These are phyloP conservation scores for Waitea zeae DNA, from an alignment of 1,284 basidiomycete species.

Conservation along the genomic window DNA sequence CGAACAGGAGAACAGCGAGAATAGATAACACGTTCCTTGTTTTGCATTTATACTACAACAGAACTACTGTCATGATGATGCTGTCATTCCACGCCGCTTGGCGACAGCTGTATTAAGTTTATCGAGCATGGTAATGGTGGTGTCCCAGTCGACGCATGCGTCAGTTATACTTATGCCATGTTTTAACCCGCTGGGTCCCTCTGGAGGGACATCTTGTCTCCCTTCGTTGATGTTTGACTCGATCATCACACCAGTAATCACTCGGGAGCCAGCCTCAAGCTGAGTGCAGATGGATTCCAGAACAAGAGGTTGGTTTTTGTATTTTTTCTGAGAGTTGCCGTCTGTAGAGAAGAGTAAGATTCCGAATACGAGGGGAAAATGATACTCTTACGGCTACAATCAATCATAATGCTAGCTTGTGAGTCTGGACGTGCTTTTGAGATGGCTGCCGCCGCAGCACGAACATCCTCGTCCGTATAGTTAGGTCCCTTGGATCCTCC, in stretches of 20 bases:
- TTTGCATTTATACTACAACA: too few relatives aligned
- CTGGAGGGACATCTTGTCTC: conserved; percentile 64
- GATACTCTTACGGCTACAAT: conserved; percentile 51
- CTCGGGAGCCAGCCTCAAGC: conserved; percentile 56
- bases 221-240: conserved; percentile 87
- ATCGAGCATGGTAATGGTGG: conserved; percentile 65
- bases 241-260: conserved; percentile 93
- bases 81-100: conserved; percentile 27
- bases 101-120: conserved; percentile 44
- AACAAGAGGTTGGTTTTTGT: conserved; percentile 80
- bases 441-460: conserved; percentile 52
- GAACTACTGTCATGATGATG: too few relatives aligned
- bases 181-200: conserved; percentile 49
- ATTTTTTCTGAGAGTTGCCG: conserved; percentile 87
- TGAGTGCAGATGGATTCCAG: conserved; percentile 65
- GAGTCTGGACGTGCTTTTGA: conserved; percentile 45
- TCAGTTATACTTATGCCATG: conserved; percentile 85
- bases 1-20: neutral
- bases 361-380: conserved; percentile 1
- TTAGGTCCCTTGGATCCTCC: conserved; percentile 85
- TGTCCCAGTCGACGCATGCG: conserved; percentile 86
- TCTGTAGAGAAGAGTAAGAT: conserved; percentile 22
- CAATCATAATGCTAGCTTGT: conserved; percentile 71
- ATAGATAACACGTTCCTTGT: too few relatives aligned
- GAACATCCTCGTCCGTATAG: conserved; percentile 61